Evolutionary conservation across 2,329 filamentous ascomycete species (phyloP).

Genomic region (Verticillium longisporum): DNA sequence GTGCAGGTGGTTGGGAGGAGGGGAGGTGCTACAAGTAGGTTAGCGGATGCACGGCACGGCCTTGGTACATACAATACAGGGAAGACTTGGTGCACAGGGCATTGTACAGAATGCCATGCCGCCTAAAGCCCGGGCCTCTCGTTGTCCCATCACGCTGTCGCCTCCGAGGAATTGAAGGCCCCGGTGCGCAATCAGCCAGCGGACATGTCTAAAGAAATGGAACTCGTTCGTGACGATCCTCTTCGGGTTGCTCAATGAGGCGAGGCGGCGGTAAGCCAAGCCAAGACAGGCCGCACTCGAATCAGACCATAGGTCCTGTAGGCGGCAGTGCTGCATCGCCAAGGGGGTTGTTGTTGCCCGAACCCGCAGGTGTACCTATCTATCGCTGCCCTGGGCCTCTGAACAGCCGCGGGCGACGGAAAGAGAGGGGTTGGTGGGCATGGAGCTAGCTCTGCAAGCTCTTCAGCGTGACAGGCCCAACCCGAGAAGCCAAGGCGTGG

Average conservation of each 20-base stretch:
- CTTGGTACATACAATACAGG: neutral
- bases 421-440: neutral
- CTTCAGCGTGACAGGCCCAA: neutral
- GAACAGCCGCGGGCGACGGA: neutral
- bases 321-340: neutral
- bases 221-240: neutral
- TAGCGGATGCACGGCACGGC: neutral
- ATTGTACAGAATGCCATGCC: neutral
- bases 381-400: neutral
- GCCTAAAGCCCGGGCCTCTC: neutral
- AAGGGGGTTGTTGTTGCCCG: neutral
- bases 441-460: neutral
- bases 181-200: neutral
- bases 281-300: neutral
- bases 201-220: neutral
- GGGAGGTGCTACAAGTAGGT: no score
- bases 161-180: no score
- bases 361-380: neutral
- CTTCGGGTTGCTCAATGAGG: neutral
- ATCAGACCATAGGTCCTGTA: neutral
- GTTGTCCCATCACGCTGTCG: no score
- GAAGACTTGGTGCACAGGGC: neutral
- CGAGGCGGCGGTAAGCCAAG: neutral
- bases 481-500: neutral
- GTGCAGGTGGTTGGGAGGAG: neutral